phyloP scores from a whole-genome alignment of 331 rosid genomes.

The Malus hybrid region DNA sequence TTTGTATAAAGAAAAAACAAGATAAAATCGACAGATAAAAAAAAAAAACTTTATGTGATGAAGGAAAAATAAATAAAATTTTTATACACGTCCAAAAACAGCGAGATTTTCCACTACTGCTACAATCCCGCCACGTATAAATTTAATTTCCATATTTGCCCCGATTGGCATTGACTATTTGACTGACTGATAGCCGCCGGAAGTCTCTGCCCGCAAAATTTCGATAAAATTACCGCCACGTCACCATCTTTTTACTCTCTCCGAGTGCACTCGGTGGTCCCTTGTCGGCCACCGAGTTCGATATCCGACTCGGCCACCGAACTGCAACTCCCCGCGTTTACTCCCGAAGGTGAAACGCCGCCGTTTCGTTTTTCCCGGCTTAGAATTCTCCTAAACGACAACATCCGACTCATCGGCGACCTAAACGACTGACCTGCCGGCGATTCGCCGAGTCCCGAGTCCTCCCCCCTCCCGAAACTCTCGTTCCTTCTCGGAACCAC shows the following conservation, averaged over 20 bases:
- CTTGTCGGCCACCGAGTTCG: slow-evolving; percentile 24
- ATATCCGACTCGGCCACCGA: slow-evolving; percentile 33
- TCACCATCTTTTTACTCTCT: not conserved
- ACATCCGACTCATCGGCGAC: slow-evolving; percentile 60
- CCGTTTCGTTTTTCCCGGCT: slow-evolving; percentile 43
- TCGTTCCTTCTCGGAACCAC: slow-evolving; percentile 42
- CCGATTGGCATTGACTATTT: not conserved
- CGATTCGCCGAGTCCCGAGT: slow-evolving; percentile 20
- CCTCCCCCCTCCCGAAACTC: slow-evolving; percentile 30
- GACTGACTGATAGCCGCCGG: slow-evolving; percentile 1
- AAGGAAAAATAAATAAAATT: not conserved
- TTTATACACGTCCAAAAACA: not conserved
- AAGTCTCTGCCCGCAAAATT: not conserved
- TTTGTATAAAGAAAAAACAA: not conserved
- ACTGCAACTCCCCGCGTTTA: slow-evolving; percentile 20
- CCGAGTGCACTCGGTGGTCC: slow-evolving; percentile 24
- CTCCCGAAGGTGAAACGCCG: slow-evolving; percentile 33
- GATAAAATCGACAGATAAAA: not conserved
- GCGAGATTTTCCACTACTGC: not conserved
- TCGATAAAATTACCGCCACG: not conserved
- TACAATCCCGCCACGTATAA: not conserved
- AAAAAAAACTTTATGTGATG: not conserved
- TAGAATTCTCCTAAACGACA: slow-evolving; percentile 57
- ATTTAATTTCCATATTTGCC: not conserved
- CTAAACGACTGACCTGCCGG: slow-evolving; percentile 38